Evolutionary conservation across 257 asterid species (phyloP), one percentile per base, ranked within the genome.

Genomic region (Salvia rosmarinus): DNA sequence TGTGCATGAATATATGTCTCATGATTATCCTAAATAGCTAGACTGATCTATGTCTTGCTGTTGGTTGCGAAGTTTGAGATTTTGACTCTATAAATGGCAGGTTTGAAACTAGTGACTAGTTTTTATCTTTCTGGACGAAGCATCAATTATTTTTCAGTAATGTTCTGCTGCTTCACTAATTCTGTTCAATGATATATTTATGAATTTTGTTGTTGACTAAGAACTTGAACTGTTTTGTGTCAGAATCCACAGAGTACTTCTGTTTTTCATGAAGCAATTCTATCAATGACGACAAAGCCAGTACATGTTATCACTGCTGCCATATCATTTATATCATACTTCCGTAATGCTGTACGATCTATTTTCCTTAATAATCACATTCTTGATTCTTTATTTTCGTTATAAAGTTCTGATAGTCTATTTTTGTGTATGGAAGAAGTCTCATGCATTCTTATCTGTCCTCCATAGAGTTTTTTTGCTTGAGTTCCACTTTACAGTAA

Each of bases 291-390:
- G 70, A 80, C 85, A 35, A 91, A 83, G 84, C 98, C 99, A 40
- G 74, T 91, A 67, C 96, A 91, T 39, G 86, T 89, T 80, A 74
- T 85, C 75, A 70, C 87, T 75, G 95, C 96, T 47, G 89, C 85
- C 76, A 78, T 81, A 72, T 95, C 99, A 20, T 80, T 91, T 78
- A 83, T 87, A 57, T 95, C 99, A 25, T 89, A 80, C 85, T 83
- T 81, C 76, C 86, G 73, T 52, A 62, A 86, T 81, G 74, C 81
- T 63, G 99, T 94, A 91, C 70, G 96, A 32, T 71, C 52, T 72
- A 20, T 72, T 70, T 68, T 63, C 71, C 35, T 64, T 65, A 4
- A 30, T 14, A 5, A 28, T 58, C 16, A 43, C 21, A 11, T 54
- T 42, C 73, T 73, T 68, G 34, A 69, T 66, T 61, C 39, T 20